Base-by-base conservation (phyloP, 495 filamentous ascomycete species). In the Tuber indicum region DNA sequence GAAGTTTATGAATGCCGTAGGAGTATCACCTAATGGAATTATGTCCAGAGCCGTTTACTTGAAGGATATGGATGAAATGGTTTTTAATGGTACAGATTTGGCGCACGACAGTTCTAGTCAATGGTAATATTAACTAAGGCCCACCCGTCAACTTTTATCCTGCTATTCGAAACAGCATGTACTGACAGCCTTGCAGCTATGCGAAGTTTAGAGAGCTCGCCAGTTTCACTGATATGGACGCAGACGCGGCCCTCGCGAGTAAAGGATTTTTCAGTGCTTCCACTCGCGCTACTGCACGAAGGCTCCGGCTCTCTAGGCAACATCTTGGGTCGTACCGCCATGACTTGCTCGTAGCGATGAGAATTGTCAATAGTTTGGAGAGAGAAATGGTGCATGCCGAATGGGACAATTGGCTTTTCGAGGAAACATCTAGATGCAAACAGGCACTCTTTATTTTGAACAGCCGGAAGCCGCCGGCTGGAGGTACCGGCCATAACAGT, bases 21-120 rank as follows among this genome's bases (percentile, higher is more conserved):
- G 96, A 14, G 90, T 98, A 12, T 87, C 88, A 23, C 92, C 93
- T 26, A 91, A 95, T 77, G 80, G 88, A 47, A 88, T 91, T 74
- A 95, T 98, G 93, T 91, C 90, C 84, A 92, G 91, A 84, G 89
- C 92, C 6, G 90, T 99, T 66, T 97, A 93, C 78, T 84, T 99
- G 73, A 86, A 86, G 77, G 95, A 98, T 83, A 86, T 99, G 43
- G 91, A 95, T 74, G 91, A 93, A 76, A 89, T 89, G 62, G 86
- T 89, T 49, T 82, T 84, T 58, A 87, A 88, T 75, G 82, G 83
- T 42, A 77, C 78, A 19, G 75, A 45, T 46, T 32, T 72, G 21
- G 45, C 32, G 42, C 58, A 66, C 26, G 58, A 66, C 17, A 36
- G 26, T 14, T 66, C 58, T 66, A 66, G 58, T 17, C 26, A 66